phyloP scores from a whole-genome alignment of 2,329 filamentous ascomycete genomes.

The Hymenoscyphus occultus region DNA sequence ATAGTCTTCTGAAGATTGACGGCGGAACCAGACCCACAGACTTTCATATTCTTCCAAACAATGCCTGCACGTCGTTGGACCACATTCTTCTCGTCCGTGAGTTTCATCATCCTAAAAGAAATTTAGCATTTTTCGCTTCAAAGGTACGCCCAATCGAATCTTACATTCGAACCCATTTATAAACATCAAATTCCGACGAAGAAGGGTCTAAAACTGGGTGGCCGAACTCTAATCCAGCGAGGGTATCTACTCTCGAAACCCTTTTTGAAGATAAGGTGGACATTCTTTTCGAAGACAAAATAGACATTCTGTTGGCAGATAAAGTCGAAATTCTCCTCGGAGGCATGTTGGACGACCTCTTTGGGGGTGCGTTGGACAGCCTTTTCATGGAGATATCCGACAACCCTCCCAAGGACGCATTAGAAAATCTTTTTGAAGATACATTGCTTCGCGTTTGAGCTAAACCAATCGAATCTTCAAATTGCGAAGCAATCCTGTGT shows the following conservation, averaged over 20 bases:
- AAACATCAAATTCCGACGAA: constrained; percentile 50
- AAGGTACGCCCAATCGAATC: background rate
- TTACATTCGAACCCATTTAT: constrained; percentile 48
- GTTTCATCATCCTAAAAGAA: constrained; percentile 35
- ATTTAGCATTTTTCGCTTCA: background rate
- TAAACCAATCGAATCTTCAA: constrained; percentile 19
- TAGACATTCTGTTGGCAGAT: too few relatives aligned
- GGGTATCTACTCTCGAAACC: constrained; percentile 23
- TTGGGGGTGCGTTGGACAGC: too few relatives aligned
- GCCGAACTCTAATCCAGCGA: constrained; percentile 41
- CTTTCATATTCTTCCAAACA: constrained; percentile 61
- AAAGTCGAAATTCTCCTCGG: too few relatives aligned
- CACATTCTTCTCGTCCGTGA: constrained; percentile 55
- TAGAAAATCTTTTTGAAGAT: background rate
- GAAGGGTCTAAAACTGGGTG: constrained; percentile 52
- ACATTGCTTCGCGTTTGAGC: constrained; percentile 17
- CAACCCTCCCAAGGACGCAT: too few relatives aligned
- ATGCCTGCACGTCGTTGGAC: constrained; percentile 55
- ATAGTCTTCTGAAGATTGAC: constrained; percentile 69
- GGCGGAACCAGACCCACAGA: constrained; percentile 64
- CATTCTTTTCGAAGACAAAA: too few relatives aligned
- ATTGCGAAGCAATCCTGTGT: constrained; percentile 29
- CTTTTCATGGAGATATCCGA: too few relatives aligned
- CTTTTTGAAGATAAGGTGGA: too few relatives aligned
- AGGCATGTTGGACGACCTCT: too few relatives aligned